Base-by-base conservation (phyloP, 1,284 basidiomycete genomes). In the Calocybe gambosa region DNA sequence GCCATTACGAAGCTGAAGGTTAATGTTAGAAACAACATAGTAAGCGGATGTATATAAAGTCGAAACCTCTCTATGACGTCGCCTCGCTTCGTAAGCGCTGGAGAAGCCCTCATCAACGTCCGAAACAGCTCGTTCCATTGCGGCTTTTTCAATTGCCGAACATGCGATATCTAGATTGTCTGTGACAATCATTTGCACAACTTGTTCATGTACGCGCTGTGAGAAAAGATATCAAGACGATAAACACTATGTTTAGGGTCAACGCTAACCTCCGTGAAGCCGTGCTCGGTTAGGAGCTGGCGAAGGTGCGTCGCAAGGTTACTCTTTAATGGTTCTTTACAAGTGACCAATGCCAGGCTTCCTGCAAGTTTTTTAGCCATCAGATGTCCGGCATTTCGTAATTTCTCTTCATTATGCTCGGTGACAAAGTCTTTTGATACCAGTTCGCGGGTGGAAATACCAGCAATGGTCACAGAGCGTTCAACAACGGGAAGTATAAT, bases 321-420 rank as follows among this genome's bases (percentile, higher is more conserved):
- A 60, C 85, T 90, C 59, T 93, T 87, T 50, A 99, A 69, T 0
- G 96, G 95, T 62, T 99, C 96, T 65, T 98, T 99, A 77, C 95
- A 99, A 13, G 96, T 99, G 19, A 99, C 96, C 43, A 98, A 71
- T 5, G 96, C 96, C 38, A 99, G 78, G 59, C 92, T 96, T 36
- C 95, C 95, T 15, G 96, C 96, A 43, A 99, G 80, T 64, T 93
- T 96, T 67, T 94, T 92, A 1, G 93, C 93, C 93, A 98, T 99
- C 45, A 93, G 70, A 64, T 98, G 93, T 5, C 91, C 93, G 10
- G 96, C 92, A 60, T 87, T 85, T 37, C 93, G 84, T 63, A 99
- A 71, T 67, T 89, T 95, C 42, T 87, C 82, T 60, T 98, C 93
- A 61, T 91, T 93, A 15, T 85, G 74, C 57, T 99, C 96, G 53